Conservation (phyloP, 2,329 filamentous ascomycete genomes). For the Nigrograna mackinnonii region DNA sequence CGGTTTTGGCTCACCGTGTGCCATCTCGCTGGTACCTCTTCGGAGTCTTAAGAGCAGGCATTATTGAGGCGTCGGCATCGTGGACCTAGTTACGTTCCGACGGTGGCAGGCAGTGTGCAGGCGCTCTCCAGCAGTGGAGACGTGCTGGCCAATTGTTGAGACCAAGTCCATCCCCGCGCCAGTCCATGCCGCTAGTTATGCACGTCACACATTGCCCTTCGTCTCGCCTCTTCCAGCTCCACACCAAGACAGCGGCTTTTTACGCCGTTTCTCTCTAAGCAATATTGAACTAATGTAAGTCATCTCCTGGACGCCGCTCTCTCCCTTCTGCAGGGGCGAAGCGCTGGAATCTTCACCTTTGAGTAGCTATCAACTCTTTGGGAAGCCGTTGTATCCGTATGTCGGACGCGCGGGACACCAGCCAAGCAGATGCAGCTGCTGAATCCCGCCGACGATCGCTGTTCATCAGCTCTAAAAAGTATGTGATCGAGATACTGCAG, state of each 20-base stretch:
- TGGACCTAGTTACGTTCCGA: too few species aligned
- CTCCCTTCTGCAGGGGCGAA: slow-evolving; percentile 26
- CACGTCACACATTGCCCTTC: slow-evolving; percentile 37
- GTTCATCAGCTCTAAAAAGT: slow-evolving; percentile 14
- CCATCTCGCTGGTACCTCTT: slow-evolving; percentile 12
- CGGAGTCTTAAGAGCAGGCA: slow-evolving; percentile 6
- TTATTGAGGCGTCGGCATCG: slow-evolving; percentile 8
- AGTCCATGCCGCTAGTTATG: slow-evolving; percentile 33
- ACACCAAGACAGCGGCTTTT: slow-evolving; percentile 21
- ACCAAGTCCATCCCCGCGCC: slow-evolving; percentile 29
- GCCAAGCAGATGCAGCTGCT: too few species aligned
- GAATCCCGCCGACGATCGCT: slow-evolving; percentile 19
- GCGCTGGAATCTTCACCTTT: too few species aligned
- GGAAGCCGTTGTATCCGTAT: too few species aligned
- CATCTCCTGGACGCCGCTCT: slow-evolving; percentile 18
- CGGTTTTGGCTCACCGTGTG: slow-evolving; percentile 3
- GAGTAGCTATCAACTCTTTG: too few species aligned
- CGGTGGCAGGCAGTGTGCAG: too few species aligned
- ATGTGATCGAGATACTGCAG: slow-evolving; percentile 22
- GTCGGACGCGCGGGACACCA: too few species aligned
- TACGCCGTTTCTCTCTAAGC: slow-evolving; percentile 19
- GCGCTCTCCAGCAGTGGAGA: too few species aligned
- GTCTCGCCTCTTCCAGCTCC: slow-evolving; percentile 17
- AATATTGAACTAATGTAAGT: slow-evolving; percentile 31
- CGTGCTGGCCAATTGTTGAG: slow-evolving; percentile 24